Base-by-base conservation (phyloP, 495 filamentous ascomycete species). In the Aspergillus kassunensis region DNA sequence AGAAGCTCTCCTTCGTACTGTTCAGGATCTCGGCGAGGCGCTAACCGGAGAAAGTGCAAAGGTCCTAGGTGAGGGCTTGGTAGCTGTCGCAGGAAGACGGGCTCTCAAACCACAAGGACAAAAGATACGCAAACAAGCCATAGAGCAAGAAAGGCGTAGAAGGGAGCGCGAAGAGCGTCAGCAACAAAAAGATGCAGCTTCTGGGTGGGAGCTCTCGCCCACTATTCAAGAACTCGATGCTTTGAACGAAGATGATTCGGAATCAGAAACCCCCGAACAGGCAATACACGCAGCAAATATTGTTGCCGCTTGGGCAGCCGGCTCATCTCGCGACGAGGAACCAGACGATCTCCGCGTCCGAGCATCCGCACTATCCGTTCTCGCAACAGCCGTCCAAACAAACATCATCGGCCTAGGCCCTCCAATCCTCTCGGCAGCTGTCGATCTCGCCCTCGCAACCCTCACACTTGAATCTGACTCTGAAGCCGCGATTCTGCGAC, bases 261-360 rank as follows among this genome's bases (percentile, higher is more conserved):
- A 76, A 6, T 51, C 57, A 6, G 72, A 80, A 11, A 58, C 73
- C 2, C 67, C 77, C 3, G 71, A 76, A 33, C 75, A 80, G 55
- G 69, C 78, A 19, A 77, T 76, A 3, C 66, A 82, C 10, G 69
- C 86, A 0, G 76, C 77, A 13, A 77, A 78, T 40, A 88, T 95
- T 31, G 75, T 95, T 2, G 69, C 76, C 5, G 86, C 86, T 5
- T 96, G 90, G 90, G 80, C 84, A 45, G 77, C 77, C 35, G 86
- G 79, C 44, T 79, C 82, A 1, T 76, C 80, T 0, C 49, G 60
- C 5, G 70, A 75, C 42, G 62, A 67, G 19, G 65, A 73, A 20
- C 74, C 79, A 16, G 90, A 96, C 57, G 90, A 96, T 59, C 71
- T 92, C 2, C 78, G 90, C 12, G 76, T 91, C 31, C 82, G 90